phyloP scores from a whole-genome alignment of 2,329 filamentous ascomycete genomes.

The Colletotrichum sp. region DNA sequence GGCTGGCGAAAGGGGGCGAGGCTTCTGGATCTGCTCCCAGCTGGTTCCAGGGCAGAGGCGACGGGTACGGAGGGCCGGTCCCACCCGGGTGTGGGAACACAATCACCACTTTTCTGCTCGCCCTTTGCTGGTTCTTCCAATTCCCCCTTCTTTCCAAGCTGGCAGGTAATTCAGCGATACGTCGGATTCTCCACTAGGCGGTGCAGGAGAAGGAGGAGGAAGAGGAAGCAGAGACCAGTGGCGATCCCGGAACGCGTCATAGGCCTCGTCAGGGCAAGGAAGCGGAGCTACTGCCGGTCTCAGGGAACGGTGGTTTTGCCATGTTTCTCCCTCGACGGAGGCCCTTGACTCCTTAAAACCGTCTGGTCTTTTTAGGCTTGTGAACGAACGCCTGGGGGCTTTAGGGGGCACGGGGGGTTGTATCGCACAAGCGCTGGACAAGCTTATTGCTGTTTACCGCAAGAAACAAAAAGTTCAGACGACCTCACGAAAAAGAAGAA shows the following conservation, averaged over 20 bases:
- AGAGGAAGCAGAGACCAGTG: neutral
- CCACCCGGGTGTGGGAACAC: slow-evolving; percentile 7
- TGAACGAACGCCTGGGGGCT: neutral
- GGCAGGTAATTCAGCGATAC: neutral
- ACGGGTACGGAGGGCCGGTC: neutral
- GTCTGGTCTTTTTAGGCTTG: neutral
- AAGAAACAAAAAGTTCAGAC: neutral
- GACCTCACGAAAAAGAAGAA: neutral
- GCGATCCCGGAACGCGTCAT: slow-evolving; percentile 16
- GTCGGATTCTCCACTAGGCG: slow-evolving; percentile 3
- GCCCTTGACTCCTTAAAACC: neutral
- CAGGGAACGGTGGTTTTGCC: neutral
- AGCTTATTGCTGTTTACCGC: neutral
- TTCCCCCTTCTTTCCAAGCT: neutral
- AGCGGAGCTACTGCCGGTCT: neutral
- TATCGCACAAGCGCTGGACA: neutral
- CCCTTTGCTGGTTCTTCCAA: neutral
- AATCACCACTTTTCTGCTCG: neutral
- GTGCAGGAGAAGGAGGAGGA: neutral
- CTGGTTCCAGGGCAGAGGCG: neutral
- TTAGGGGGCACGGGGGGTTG: neutral
- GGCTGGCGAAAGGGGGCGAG: neutral
- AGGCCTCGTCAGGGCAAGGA: slow-evolving; percentile 11
- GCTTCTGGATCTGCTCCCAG: neutral
- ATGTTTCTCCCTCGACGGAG: neutral